Conservation (phyloP, 2,329 filamentous ascomycete species). For the Diaporthe humulicola region DNA sequence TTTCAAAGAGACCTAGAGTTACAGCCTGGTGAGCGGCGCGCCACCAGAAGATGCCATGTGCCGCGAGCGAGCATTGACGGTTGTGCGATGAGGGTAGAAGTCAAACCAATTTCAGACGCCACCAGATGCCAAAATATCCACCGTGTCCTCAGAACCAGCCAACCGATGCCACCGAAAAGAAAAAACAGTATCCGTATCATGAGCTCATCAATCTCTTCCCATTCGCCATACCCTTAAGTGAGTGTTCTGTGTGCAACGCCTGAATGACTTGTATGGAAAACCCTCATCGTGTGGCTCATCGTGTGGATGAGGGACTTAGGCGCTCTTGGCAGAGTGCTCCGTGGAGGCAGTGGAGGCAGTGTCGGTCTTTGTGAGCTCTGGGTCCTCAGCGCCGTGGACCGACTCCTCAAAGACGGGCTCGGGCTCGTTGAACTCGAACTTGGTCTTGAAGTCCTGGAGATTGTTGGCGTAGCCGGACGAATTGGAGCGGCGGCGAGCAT, state of each 20-base stretch:
- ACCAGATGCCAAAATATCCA: conserved; percentile 34
- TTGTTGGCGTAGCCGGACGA: conserved; percentile 80
- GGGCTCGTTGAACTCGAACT: conserved; percentile 91
- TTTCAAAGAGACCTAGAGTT: conserved; percentile 34
- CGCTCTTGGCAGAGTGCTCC: conserved; percentile 55
- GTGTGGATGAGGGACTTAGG: conserved; percentile 29
- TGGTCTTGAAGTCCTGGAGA: conserved; percentile 89
- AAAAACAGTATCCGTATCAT: conserved; percentile 28
- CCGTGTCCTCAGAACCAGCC: conserved; percentile 30
- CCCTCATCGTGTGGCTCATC: conserved; percentile 40
- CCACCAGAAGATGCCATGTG: conserved; percentile 36
- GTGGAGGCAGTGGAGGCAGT: conserved; percentile 64
- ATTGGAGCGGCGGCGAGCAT: conserved; percentile 92
- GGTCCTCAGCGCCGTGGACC: conserved; percentile 77
- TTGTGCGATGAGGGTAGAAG: conserved; percentile 40
- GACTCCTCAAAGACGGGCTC: conserved; percentile 95
- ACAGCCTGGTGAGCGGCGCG: conserved; percentile 31
- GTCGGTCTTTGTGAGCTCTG: conserved; percentile 70
- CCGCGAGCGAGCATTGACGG: conserved; percentile 38
- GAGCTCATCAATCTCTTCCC: conserved; percentile 24
- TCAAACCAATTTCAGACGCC: conserved; percentile 36
- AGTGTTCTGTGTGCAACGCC: conserved; percentile 35
- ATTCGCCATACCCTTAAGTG: conserved; percentile 28
- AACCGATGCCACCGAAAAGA: conserved; percentile 21
- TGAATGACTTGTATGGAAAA: conserved; percentile 35